Conservation (phyloP, 352 stramenopile genomes). For the Globisporangium barbulae region DNA sequence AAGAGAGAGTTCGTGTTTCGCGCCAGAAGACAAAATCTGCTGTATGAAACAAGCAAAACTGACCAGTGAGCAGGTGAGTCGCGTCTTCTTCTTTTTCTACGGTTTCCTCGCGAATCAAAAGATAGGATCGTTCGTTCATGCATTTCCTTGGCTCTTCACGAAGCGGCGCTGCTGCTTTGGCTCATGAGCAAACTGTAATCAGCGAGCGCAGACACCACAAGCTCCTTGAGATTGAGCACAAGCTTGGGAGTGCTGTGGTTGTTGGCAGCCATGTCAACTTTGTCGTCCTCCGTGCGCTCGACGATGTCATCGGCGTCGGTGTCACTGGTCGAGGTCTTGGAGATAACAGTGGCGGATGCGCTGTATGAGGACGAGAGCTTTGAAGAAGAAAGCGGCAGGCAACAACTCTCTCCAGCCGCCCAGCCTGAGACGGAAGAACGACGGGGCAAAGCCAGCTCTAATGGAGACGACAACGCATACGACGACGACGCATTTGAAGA, state of each 20-base stretch:
- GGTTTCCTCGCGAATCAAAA: background rate
- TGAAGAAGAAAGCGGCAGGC: slow-evolving; percentile 1
- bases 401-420: background rate
- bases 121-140: background rate
- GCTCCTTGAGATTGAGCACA: too few species aligned
- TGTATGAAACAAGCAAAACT: background rate
- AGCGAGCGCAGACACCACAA: too few species aligned
- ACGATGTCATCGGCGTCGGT: background rate
- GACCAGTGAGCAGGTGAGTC: too few species aligned
- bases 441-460: background rate
- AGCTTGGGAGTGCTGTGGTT: too few species aligned
- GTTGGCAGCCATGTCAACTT: background rate
- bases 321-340: background rate
- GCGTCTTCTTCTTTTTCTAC: too few species aligned
- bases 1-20: background rate
- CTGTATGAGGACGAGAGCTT: slow-evolving; percentile 16
- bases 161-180: background rate
- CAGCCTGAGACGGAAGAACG: background rate
- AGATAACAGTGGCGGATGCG: background rate
- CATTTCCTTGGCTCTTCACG: background rate
- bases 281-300: slow-evolving; percentile 1
- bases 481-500: slow-evolving; percentile 18
- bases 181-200: background rate
- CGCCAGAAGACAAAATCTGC: too few species aligned
- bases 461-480: slow-evolving; percentile 7